Evolutionary conservation across 1,284 basidiomycete species (phyloP).

Genomic region (Irpex lacteus): DNA sequence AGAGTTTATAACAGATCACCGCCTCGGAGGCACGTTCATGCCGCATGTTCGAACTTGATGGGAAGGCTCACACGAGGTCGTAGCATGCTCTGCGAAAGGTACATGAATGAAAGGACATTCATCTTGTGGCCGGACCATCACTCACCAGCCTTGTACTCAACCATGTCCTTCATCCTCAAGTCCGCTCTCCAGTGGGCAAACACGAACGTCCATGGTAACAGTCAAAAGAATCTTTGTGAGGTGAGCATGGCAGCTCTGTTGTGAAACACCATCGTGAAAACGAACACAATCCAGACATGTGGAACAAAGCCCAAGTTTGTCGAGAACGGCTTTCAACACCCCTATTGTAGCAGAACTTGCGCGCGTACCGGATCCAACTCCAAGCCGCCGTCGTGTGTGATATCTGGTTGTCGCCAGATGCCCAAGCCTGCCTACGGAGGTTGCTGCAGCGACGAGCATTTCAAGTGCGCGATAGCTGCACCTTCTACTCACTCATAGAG

Average conservation of each 20-base stretch:
- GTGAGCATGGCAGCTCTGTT: conserved; percentile 24
- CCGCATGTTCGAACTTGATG: not conserved
- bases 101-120: conserved; percentile 9
- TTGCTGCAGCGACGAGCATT: conserved; percentile 57
- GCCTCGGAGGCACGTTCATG: not conserved
- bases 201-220: not conserved
- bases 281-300: conserved; percentile 40
- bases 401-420: conserved; percentile 47
- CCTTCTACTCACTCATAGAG: not conserved
- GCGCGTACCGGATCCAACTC: conserved; percentile 39
- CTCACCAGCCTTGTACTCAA: conserved; percentile 4
- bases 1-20: conserved; percentile 2
- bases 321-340: conserved; percentile 52
- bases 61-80: not conserved
- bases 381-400: conserved; percentile 37
- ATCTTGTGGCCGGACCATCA: not conserved
- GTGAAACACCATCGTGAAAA: not conserved
- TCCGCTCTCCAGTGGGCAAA: conserved; percentile 12
- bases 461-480: conserved; percentile 36
- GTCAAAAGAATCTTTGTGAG: conserved; percentile 39
- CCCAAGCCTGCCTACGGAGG: conserved; percentile 44
- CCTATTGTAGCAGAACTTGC: conserved; percentile 60
- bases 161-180: conserved; percentile 15
- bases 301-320: conserved; percentile 57
- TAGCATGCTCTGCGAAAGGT: conserved; percentile 6